Evolutionary conservation across 345 rosid genomes (phyloP), one percentile per base, ranked within the genome.

Genomic region (Angophora floribunda): DNA sequence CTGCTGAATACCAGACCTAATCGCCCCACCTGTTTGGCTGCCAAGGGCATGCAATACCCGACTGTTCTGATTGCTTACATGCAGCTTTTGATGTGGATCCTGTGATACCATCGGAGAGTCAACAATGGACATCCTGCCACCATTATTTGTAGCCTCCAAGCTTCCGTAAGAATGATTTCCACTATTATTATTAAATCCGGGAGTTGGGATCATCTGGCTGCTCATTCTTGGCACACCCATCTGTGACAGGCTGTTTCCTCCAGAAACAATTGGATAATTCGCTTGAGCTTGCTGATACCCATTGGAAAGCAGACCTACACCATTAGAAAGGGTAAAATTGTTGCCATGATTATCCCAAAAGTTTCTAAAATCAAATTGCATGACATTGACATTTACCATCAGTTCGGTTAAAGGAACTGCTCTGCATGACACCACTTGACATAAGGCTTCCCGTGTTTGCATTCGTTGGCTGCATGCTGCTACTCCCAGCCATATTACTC

Each of bases 141-240:
- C 89, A 88, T 90, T 95, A 91, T 86, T 95, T 53, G 96, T 90
- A 91, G 96, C 89, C 87, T 98, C 99, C 92, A 92, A 89, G 92
- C 86, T 93, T 93, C 94, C 61, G 87, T 93, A 95, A 89, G 97
- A 91, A 88, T 93, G 98, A 87, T 86, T 93, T 88, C 91, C 92
- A 82, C 85, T 94, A 90, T 17, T 90, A 89, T 85, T 93, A 88
- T 36, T 92, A 87, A 94, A 97, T 67, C 99, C 99, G 87, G 99
- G 99, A 75, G 99, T 95, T 86, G 99, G 99, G 90, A 98, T 96
- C 99, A 98, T 97, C 90, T 95, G 98, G 91, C 95, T 91, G 85
- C 92, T 65, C 93, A 92, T 93, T 91, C 97, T 95, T 88, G 93
- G 97, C 61, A 91, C 89, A 85, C 96, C 93, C 92, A 92, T 80